phyloP scores from a whole-genome alignment of 2,329 filamentous ascomycete genomes.

The Byssoonygena ceratinophila region DNA sequence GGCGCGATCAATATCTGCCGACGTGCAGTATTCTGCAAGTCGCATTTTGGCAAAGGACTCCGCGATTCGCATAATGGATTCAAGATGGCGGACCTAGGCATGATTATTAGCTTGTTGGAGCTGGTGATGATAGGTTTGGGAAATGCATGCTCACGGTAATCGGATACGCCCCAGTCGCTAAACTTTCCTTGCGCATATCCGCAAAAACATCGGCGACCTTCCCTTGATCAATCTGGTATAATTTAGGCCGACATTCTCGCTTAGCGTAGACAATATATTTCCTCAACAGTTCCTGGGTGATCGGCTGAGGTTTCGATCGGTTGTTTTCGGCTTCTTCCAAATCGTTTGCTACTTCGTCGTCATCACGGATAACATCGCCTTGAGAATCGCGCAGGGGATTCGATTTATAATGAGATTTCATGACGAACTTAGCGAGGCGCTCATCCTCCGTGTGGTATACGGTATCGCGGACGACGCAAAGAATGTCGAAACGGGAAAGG shows the following conservation, averaged over 20 bases:
- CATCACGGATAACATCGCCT: constrained; percentile 25
- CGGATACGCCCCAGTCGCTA: constrained; percentile 91
- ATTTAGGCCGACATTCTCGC: constrained; percentile 77
- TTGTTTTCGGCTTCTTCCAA: constrained; percentile 21
- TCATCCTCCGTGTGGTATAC: constrained; percentile 90
- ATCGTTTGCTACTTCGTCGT: constrained; percentile 41
- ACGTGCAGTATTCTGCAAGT: constrained; percentile 85
- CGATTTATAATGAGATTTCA: constrained; percentile 83
- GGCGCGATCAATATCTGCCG: constrained; percentile 86
- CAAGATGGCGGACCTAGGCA: constrained; percentile 77
- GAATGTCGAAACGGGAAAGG: constrained; percentile 91
- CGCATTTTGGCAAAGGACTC: constrained; percentile 97
- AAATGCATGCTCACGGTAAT: constrained; percentile 69
- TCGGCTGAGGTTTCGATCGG: constrained; percentile 52
- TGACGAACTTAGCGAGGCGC: constrained; percentile 84
- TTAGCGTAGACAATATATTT: constrained; percentile 97
- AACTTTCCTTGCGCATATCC: constrained; percentile 85
- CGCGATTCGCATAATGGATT: constrained; percentile 91
- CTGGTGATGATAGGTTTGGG: background rate
- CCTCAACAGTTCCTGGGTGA: constrained; percentile 78
- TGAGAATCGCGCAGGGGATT: constrained; percentile 53
- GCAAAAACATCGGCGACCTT: constrained; percentile 90
- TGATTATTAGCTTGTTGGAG: background rate
- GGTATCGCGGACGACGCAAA: constrained; percentile 90
- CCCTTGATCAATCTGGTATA: constrained; percentile 96